phyloP scores from a whole-genome alignment of 345 rosid genomes.

The Eucalyptus cloeziana region DNA sequence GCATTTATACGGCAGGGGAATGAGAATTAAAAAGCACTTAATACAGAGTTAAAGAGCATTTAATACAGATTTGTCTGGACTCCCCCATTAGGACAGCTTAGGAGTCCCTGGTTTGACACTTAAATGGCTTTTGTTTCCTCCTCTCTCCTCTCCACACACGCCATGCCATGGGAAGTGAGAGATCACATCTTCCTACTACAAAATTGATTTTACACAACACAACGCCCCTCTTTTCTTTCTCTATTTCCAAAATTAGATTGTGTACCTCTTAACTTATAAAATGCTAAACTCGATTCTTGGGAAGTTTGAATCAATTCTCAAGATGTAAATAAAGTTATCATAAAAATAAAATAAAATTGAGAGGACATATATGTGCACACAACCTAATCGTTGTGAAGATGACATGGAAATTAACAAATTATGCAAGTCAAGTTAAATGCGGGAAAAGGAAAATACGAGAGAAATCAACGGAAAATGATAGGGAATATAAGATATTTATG shows the following conservation, averaged over 20 bases:
- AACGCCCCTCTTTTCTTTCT: not conserved
- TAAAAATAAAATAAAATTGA: not conserved
- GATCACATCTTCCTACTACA: not conserved
- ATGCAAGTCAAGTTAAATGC: not conserved
- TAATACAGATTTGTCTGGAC: not conserved
- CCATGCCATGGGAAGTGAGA: not conserved
- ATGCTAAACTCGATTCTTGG: not conserved
- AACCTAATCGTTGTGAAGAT: not conserved
- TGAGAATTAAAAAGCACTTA: not conserved
- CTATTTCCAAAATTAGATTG: not conserved
- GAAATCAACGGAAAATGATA: not conserved
- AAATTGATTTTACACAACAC: not conserved
- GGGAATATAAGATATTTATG: too few species aligned
- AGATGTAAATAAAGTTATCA: too few species aligned
- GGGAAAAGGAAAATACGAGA: too few species aligned
- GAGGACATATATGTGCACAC: not conserved
- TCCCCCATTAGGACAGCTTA: not conserved
- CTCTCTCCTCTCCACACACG: not conserved
- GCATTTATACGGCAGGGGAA: not conserved
- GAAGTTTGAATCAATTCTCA: not conserved
- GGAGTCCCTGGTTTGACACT: not conserved
- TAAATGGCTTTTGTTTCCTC: not conserved
- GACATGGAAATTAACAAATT: not conserved
- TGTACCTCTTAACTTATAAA: not conserved
- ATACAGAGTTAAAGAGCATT: not conserved